Base-by-base conservation (phyloP, 805 yeast genomes). In the Candida boleticola region DNA sequence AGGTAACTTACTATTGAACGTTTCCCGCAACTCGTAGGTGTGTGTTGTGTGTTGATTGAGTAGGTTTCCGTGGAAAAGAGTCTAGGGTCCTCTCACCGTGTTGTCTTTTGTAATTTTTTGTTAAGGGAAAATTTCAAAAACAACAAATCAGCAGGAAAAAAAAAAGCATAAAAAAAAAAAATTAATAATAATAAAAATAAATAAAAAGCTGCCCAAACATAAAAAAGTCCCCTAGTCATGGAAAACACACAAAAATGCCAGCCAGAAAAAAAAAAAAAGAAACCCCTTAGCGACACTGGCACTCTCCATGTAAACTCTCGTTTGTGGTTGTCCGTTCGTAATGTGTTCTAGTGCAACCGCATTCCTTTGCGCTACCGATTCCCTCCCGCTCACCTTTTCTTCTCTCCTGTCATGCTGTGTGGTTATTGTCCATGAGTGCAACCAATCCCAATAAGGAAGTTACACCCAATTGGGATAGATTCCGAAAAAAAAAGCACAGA, bases 371-470 rank as follows among this genome's bases (percentile, higher is more conserved):
- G n/a, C n/a, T n/a, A n/a, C n/a, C n/a, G n/a, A n/a, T n/a, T n/a
- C n/a, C n/a, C n/a, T n/a, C n/a, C n/a, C n/a, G n/a, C n/a, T n/a
- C n/a, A n/a, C n/a, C n/a, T n/a, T n/a, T n/a, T n/a, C n/a, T n/a
- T n/a, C n/a, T n/a, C n/a, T n/a, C n/a, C n/a, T n/a, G n/a, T n/a
- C n/a, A 19, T 11, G 13, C 22, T 19, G 7, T 31, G 21, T 31
- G 6, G 20, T 20, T 19, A 9, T 31, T 5, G 13, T 31, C 16
- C n/a, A n/a, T n/a, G n/a, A n/a, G 35, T 31, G 35, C 35, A 31
- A 31, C 35, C 32, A 16, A 31, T 31, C 35, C 35, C 35, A 31
- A 31, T 31, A 31, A 31, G 35, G 35, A 31, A 31, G 35, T 31
- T 31, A 31, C 35, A 11, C 18, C 35, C 35, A 18, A 31, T n/a